A percentile compares a stretch with the other conserved stretches of the same genome.
phyloP scores from a whole-genome alignment of 495 filamentous ascomycete species.

The Xylaria bambusicola region DNA sequence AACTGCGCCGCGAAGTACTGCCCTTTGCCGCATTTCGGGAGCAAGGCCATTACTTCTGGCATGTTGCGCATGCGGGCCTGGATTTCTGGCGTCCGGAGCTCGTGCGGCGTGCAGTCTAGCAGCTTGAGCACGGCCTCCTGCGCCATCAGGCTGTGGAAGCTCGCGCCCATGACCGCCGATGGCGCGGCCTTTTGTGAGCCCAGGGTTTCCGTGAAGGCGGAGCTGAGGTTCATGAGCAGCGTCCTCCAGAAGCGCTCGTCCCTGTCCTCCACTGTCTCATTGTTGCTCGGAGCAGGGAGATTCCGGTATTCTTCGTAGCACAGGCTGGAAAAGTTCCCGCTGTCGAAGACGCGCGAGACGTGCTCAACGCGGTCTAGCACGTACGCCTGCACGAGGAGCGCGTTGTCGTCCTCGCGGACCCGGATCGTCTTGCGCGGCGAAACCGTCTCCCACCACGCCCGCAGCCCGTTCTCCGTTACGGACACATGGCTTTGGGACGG shows the following conservation, averaged over 20 bases:
- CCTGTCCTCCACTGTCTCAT: constrained; percentile 5
- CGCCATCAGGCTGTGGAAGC: constrained; percentile 24
- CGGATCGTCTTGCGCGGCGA: constrained; percentile 20
- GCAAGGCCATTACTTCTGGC: constrained; percentile 20
- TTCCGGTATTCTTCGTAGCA: constrained; percentile 21
- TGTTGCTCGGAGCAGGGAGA: background rate
- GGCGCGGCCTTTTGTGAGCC: background rate
- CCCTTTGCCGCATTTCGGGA: constrained; percentile 18
- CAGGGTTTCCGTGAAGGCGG: background rate
- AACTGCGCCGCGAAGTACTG: constrained; percentile 13
- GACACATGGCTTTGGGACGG: background rate
- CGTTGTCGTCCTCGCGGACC: background rate
- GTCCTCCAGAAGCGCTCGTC: constrained; percentile 28
- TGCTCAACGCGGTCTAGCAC: constrained; percentile 27
- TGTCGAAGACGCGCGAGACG: constrained; percentile 26
- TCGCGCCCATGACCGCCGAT: background rate
- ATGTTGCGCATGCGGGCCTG: constrained; percentile 13
- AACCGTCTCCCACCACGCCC: constrained; percentile 22
- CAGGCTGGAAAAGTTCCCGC: constrained; percentile 19
- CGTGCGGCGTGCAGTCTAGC: constrained; percentile 22
- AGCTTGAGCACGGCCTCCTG: constrained; percentile 21
- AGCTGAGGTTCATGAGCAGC: constrained; percentile 21
- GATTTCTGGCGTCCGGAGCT: constrained; percentile 19
- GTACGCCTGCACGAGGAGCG: constrained; percentile 20
- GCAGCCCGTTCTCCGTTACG: constrained; percentile 15